phyloP scores from a whole-genome alignment of 371 early-diverging fungal genomes.

The Lichtheimia corymbifera region DNA sequence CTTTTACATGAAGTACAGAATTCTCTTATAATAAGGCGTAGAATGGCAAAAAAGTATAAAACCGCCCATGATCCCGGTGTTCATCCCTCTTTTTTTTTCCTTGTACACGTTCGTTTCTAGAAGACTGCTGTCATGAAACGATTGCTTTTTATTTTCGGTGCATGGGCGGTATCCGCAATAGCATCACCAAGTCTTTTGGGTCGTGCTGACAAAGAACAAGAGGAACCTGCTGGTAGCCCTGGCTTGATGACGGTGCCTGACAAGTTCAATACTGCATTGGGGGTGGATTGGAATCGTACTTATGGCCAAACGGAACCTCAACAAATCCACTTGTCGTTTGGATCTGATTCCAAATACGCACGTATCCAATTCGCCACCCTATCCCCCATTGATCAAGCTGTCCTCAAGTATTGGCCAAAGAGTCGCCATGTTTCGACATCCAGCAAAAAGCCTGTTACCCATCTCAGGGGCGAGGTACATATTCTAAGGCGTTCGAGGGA shows the following conservation, averaged over 20 bases:
- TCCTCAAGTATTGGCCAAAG: slow-evolving; percentile 46
- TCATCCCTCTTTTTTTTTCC: no score
- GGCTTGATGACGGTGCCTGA: slow-evolving; percentile 20
- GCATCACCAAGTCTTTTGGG: not conserved
- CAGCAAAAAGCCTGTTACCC: no score
- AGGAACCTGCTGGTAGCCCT: slow-evolving; percentile 20
- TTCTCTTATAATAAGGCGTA: no score
- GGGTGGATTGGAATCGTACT: slow-evolving; percentile 35
- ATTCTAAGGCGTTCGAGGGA: no score
- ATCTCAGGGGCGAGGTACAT: no score
- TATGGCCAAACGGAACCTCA: slow-evolving; percentile 39
- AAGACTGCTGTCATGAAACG: no score
- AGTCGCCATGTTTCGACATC: not conserved
- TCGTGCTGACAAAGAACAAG: not conserved
- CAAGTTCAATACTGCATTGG: slow-evolving; percentile 20
- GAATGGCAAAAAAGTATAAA: no score
- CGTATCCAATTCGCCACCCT: slow-evolving; percentile 45
- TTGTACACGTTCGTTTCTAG: no score
- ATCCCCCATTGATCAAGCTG: slow-evolving; percentile 15
- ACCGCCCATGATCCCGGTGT: no score
- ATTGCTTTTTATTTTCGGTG: no score
- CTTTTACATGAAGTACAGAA: no score
- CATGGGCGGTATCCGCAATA: no score
- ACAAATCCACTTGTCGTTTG: slow-evolving; percentile 40
- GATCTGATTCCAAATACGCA: slow-evolving; percentile 32